These are phyloP conservation scores for Fistulina hepatica DNA, from an alignment of 1,284 basidiomycete genomes.

Conservation along the genomic window DNA sequence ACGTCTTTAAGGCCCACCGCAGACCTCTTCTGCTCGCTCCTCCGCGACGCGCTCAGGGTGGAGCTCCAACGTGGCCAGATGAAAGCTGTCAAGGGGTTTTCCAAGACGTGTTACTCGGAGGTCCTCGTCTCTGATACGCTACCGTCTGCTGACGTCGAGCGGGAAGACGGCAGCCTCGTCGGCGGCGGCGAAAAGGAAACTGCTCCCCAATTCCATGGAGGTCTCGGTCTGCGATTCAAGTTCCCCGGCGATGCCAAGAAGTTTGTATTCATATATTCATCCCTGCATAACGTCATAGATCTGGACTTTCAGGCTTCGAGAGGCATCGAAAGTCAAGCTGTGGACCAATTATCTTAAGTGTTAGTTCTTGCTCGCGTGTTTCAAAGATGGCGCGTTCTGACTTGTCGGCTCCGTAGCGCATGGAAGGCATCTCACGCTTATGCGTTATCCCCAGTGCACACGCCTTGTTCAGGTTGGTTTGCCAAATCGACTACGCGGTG, in stretches of 20 bases:
- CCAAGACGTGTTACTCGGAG: conserved; percentile 92
- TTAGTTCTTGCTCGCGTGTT: conserved; percentile 26
- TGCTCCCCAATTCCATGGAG: conserved; percentile 58
- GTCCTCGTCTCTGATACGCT: conserved; percentile 57
- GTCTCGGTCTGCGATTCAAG: conserved; percentile 80
- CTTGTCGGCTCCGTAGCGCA: conserved; percentile 41
- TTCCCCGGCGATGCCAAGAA: conserved; percentile 93
- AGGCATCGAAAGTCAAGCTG: conserved; percentile 94
- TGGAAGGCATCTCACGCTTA: conserved; percentile 82
- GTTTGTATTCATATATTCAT: conserved; percentile 31
- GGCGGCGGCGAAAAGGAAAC: conserved; percentile 39
- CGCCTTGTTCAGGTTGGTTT: conserved; percentile 95
- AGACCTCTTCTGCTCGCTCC: conserved; percentile 84
- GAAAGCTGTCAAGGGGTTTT: conserved; percentile 88
- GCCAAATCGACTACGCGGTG: conserved; percentile 89
- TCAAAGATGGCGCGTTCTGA: background rate
- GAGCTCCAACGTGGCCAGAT: conserved; percentile 83
- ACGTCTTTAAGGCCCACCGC: conserved; percentile 94
- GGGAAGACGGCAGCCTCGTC: conserved; percentile 55
- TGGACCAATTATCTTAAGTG: conserved; percentile 87
- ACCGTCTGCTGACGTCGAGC: conserved; percentile 47
- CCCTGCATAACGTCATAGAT: conserved; percentile 6
- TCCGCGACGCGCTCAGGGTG: conserved; percentile 84
- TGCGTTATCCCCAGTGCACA: conserved; percentile 95
- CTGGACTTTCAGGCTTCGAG: conserved; percentile 55